Evolutionary conservation across 1,139 yeast genomes (phyloP), one percentile per base, ranked within the genome.

Genomic region (Geotrichum fermentans): DNA sequence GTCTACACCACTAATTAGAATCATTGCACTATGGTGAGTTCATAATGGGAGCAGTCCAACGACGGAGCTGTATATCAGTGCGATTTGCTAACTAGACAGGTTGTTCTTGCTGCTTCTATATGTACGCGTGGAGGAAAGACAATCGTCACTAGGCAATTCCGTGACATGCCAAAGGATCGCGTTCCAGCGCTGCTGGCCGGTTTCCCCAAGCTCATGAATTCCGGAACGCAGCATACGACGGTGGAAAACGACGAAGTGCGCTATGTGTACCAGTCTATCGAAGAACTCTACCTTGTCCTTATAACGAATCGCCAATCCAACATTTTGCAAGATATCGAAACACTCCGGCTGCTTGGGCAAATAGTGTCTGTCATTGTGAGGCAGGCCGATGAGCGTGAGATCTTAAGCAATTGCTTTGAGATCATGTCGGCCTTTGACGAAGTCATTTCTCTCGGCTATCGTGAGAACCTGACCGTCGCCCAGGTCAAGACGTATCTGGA

Each of bases 41-140:
- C n/a, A n/a, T n/a, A n/a, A n/a, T n/a, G n/a, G n/a, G n/a, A n/a
- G n/a, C n/a, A n/a, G n/a, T n/a, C n/a, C n/a, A 28, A 5, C n/a
- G 32, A 14, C 2, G 11, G 32, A 28, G 6, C 32, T 28, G 32
- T 11, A 28, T 3, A 3, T 28, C 5, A 28, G 3, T 28, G 32
- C 32, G 6, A 26, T 28, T 14, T 28, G 32, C 32, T 28, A 28
- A 28, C 32, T 28, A 11, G 6, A 5, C n/a, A 69, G 89, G 87
- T 78, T 58, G 84, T 92, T 48, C 77, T 92, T 66, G 96, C 98
- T 50, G 97, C 97, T 50, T 86, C 97, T 45, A 86, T 92, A 60
- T 87, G 97, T 68, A 85, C 97, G 45, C 86, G 94, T 61, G 87
- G 94, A 52, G 99, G 99, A 53, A 92, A 89, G 63, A 90, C 96